phyloP scores from a whole-genome alignment of 1,139 yeast genomes.

The Casaregolazyma lundiana region DNA sequence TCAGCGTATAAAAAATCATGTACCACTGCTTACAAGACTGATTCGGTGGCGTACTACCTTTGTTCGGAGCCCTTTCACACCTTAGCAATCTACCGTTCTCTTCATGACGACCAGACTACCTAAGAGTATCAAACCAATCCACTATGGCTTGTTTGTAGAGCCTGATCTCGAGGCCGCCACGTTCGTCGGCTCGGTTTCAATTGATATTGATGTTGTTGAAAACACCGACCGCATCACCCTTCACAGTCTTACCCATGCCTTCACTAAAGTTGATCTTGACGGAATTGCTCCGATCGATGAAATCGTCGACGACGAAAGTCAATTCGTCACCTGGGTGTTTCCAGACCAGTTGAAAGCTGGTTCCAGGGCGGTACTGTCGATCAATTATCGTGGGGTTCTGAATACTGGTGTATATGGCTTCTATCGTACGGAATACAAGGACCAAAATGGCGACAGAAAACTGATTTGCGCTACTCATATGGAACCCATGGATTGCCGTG shows the following conservation, averaged over 20 bases:
- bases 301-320: slow-evolving; percentile 13
- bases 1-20: no score
- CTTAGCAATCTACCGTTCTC: neutral
- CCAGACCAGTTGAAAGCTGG: slow-evolving; percentile 22
- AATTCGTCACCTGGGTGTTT: slow-evolving; percentile 14
- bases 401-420: slow-evolving; percentile 80
- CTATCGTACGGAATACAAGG: slow-evolving; percentile 69
- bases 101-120: slow-evolving; percentile 52
- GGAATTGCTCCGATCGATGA: slow-evolving; percentile 18
- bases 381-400: slow-evolving; percentile 46
- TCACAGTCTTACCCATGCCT: slow-evolving; percentile 27
- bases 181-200: slow-evolving; percentile 49
- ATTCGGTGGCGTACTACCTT: neutral
- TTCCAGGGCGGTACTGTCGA: slow-evolving; percentile 29
- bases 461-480: slow-evolving; percentile 80
- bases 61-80: neutral
- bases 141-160: slow-evolving; percentile 66
- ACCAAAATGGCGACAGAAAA: slow-evolving; percentile 49
- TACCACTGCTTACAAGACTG: no score
- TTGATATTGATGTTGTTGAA: slow-evolving; percentile 39
- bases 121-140: slow-evolving; percentile 63
- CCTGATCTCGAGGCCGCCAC: slow-evolving; percentile 65
- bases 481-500: slow-evolving; percentile 85
- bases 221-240: slow-evolving; percentile 33
- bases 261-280: slow-evolving; percentile 14